phyloP scores from a whole-genome alignment of 352 stramenopile genomes.

The Globisporangium nagaii region DNA sequence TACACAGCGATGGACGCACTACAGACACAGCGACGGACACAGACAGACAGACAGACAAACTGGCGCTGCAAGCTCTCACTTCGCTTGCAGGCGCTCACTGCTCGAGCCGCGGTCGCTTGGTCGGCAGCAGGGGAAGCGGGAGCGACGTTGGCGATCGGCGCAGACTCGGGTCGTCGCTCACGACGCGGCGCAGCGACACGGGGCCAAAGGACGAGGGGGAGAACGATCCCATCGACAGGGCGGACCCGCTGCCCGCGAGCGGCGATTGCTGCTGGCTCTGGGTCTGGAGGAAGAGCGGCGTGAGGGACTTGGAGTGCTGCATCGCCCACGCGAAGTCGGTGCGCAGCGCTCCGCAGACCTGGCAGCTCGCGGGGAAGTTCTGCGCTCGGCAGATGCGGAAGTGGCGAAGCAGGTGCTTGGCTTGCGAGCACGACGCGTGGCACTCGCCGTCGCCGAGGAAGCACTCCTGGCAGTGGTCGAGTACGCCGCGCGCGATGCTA shows the following conservation, averaged over 20 bases:
- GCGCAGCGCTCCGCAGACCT: slow-evolving; percentile 22
- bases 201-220: neutral
- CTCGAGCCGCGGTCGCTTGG: slow-evolving; percentile 10
- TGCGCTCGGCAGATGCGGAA: slow-evolving; percentile 34
- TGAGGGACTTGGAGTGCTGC: slow-evolving; percentile 27
- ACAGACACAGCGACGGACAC: neutral
- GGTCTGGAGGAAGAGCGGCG: slow-evolving; percentile 21
- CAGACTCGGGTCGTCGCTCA: slow-evolving; percentile 15
- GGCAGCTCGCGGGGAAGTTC: slow-evolving; percentile 17
- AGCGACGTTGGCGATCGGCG: neutral
- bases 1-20: neutral
- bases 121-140: neutral
- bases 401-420: slow-evolving; percentile 43
- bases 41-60: neutral
- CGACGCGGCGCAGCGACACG: slow-evolving; percentile 10
- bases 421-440: slow-evolving; percentile 38
- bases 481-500: slow-evolving; percentile 37
- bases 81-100: neutral
- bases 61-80: neutral
- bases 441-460: slow-evolving; percentile 30
- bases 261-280: neutral
- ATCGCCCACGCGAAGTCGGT: slow-evolving; percentile 32
- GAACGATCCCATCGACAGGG: neutral
- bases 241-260: neutral
- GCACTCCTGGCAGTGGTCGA: slow-evolving; percentile 52